Evolutionary conservation across 2,329 filamentous ascomycete species (phyloP), one percentile per base, ranked within the genome.

Genomic region (Diaporthe citri): DNA sequence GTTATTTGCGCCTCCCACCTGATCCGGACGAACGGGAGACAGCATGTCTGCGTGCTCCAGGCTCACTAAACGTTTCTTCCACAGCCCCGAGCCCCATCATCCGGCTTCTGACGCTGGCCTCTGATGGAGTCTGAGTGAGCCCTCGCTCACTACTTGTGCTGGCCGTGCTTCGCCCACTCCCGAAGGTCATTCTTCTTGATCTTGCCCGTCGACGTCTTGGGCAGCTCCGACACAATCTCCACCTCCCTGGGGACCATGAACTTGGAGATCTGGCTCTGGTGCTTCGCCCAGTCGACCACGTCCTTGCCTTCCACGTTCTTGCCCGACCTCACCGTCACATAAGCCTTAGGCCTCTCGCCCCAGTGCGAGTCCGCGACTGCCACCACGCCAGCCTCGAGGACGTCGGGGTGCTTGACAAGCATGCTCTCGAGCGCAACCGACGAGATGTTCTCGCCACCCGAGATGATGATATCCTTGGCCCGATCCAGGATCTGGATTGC

Each of bases 381-480:
- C 7, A 98, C 95, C 43, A 98, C 96, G 51, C 95, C 97, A 1
- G 93, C 96, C 86, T 99, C 97, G 34, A 99, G 90, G 51, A 99
- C 91, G 78, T 95, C 92, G 0, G 96, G 95, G 82, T 99, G 97
- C 66, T 95, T 93, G 8, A 93, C 93, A 1, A 99, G 89, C 92
- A 97, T 95, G 75, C 93, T 91, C 85, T 99, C 97, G 4, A 99
- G 89, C 0, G 97, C 95, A 1, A 99, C 93, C 0, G 94, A 97
- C 3, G 95, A 97, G 77, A 99, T 98, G 83, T 99, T 99, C 84
- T 99, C 97, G 74, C 97, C 97, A 62, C 96, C 96, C 95, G 74
- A 97, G 77, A 99, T 99, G 80, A 99, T 99, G 71, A 99, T 98
- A 82, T 99, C 97, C 87, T 99, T 99, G 20, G 95, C 94, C 28